A percentile compares a stretch with the other conserved stretches of the same genome.
Conservation (phyloP, 805 yeast genomes). For the Cyberlindnera bimundalis region DNA sequence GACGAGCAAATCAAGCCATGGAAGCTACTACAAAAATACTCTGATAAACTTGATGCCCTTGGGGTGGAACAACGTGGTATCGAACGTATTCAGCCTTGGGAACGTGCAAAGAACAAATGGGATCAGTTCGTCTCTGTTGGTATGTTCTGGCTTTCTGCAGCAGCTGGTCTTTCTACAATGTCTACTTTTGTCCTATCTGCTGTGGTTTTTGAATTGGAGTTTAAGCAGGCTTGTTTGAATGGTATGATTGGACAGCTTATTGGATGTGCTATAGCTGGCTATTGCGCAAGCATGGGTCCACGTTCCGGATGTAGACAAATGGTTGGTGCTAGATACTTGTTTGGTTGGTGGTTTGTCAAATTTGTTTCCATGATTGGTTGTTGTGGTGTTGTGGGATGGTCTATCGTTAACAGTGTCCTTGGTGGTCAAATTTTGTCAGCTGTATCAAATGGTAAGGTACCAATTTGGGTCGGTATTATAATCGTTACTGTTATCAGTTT, state of each 20-base stretch:
- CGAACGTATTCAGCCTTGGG: constrained; percentile 67
- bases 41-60: constrained; percentile 45
- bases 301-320: constrained; percentile 86
- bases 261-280: constrained; percentile 78
- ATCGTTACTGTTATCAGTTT: constrained; percentile 65
- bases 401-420: constrained; percentile 83
- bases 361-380: constrained; percentile 68
- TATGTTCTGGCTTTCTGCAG: constrained; percentile 81
- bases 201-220: constrained; percentile 62
- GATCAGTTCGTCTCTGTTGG: constrained; percentile 44
- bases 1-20: constrained; percentile 24
- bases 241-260: constrained; percentile 62
- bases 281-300: constrained; percentile 86
- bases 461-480: constrained; percentile 70
- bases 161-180: constrained; percentile 89
- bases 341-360: constrained; percentile 85
- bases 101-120: constrained; percentile 43
- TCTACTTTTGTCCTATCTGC: constrained; percentile 80
- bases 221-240: constrained; percentile 55
- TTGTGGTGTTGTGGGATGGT: constrained; percentile 86
- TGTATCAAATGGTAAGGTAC: constrained; percentile 61
- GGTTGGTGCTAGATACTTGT: constrained; percentile 75
- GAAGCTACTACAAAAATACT: constrained; percentile 30
- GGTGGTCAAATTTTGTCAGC: constrained; percentile 81
- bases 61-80: constrained; percentile 81